These are phyloP conservation scores for Gracilaria gracilis DNA, from an alignment of 23 red algal genomes.

Conservation along the genomic window DNA sequence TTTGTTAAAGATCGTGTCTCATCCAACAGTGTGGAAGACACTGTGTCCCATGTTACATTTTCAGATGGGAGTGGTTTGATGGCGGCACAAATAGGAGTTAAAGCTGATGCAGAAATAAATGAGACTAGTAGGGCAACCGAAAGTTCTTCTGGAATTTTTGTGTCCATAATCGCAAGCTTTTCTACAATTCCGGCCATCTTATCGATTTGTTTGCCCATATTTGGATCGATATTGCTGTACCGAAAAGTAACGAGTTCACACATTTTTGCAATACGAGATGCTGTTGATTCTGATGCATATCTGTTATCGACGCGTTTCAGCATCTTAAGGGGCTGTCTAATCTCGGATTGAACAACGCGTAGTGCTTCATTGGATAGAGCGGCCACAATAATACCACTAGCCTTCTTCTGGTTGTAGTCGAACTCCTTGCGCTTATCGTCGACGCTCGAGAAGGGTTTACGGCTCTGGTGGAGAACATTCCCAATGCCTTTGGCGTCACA, in stretches of 20 bases:
- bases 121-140: slow-evolving; percentile 37
- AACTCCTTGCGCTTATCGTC: too few relatives aligned
- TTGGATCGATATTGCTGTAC: not conserved
- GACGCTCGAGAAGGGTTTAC: too few relatives aligned
- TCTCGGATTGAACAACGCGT: too few relatives aligned
- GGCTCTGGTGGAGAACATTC: too few relatives aligned
- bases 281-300: slow-evolving; percentile 14
- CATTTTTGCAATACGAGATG: slow-evolving; percentile 21
- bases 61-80: not conserved
- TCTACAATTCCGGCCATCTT: not conserved
- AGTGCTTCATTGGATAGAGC: too few relatives aligned
- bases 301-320: not conserved
- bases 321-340: too few relatives aligned
- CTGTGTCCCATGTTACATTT: too few relatives aligned
- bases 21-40: too few relatives aligned
- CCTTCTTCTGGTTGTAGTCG: too few relatives aligned
- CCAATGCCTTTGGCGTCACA: too few relatives aligned
- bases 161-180: not conserved
- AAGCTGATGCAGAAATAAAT: not conserved
- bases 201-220: slow-evolving; percentile 7
- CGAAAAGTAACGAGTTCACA: not conserved
- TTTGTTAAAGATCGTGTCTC: too few relatives aligned
- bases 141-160: slow-evolving; percentile 15
- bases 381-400: too few relatives aligned
- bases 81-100: slow-evolving; percentile 11